These are phyloP conservation scores for Noccaea bulbosa DNA, from an alignment of 345 rosid genomes.

Conservation along the genomic window DNA sequence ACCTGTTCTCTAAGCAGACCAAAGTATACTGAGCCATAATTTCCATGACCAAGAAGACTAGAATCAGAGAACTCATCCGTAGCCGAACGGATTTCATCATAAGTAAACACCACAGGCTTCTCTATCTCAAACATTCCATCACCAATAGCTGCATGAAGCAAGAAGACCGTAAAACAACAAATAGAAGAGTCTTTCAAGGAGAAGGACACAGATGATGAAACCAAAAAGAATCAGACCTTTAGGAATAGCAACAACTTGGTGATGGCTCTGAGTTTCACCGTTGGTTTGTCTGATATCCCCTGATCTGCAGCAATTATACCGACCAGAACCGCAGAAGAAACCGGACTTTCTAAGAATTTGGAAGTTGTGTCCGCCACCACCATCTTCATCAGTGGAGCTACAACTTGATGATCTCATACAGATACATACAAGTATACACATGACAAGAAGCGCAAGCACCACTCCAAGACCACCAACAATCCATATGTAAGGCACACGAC, in stretches of 20 bases:
- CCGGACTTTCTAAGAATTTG: conserved; percentile 86
- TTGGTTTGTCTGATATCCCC: conserved; percentile 67
- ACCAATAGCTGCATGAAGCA: conserved; percentile 56
- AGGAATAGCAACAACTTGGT: conserved; percentile 64
- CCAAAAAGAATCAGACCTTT: conserved; percentile 53
- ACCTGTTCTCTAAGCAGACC: conserved; percentile 88
- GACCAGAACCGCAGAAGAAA: conserved; percentile 86
- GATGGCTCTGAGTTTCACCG: conserved; percentile 57
- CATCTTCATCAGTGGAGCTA: conserved; percentile 44
- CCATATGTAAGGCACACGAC: conserved; percentile 75
- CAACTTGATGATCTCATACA: conserved; percentile 71
- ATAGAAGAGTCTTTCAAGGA: neutral
- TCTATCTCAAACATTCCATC: conserved; percentile 74
- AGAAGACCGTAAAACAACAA: conserved; percentile 16
- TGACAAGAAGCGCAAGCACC: conserved; percentile 61
- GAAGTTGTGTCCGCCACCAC: conserved; percentile 67
- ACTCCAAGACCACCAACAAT: conserved; percentile 77
- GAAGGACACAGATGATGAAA: conserved; percentile 7
- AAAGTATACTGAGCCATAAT: conserved; percentile 86
- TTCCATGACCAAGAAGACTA: conserved; percentile 91
- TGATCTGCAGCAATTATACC: conserved; percentile 71
- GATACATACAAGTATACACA: conserved; percentile 57
- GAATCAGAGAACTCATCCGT: conserved; percentile 86
- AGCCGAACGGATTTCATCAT: conserved; percentile 68
- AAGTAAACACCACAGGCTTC: conserved; percentile 82